These are phyloP conservation scores for Rhodotorula sp. DNA, from an alignment of 1,284 basidiomycete genomes.

Conservation along the genomic window DNA sequence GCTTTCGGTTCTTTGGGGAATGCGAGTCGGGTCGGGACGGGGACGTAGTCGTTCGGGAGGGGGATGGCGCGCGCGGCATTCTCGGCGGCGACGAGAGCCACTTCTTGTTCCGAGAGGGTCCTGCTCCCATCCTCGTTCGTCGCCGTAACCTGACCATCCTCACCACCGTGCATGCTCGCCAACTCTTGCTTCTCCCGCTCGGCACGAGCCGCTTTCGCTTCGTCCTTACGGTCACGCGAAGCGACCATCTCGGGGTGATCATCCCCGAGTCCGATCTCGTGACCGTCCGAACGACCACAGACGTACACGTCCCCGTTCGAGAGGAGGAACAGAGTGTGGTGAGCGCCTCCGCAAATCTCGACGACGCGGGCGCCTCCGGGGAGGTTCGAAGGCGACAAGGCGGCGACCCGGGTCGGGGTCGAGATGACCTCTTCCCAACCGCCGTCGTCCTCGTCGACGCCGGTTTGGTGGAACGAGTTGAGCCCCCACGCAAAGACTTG, in stretches of 20 bases:
- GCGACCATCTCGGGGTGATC: slow-evolving; percentile 58
- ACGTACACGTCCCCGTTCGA: slow-evolving; percentile 77
- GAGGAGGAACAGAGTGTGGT: slow-evolving; percentile 84
- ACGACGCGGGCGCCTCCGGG: slow-evolving; percentile 63
- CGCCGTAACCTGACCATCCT: slow-evolving; percentile 53
- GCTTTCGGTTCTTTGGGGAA: slow-evolving; percentile 61
- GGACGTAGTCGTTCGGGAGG: slow-evolving; percentile 33
- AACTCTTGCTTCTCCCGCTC: slow-evolving; percentile 27
- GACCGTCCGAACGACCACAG: slow-evolving; percentile 72
- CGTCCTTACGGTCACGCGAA: slow-evolving; percentile 47
- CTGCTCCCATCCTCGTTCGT: slow-evolving; percentile 10
- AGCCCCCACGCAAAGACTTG: slow-evolving; percentile 88
- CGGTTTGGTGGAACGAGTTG: slow-evolving; percentile 72
- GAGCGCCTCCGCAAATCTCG: slow-evolving; percentile 65
- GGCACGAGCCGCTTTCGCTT: slow-evolving; percentile 44
- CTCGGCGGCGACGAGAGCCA: slow-evolving; percentile 34
- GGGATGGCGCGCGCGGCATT: slow-evolving; percentile 46
- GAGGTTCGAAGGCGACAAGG: slow-evolving; percentile 66
- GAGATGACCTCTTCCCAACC: slow-evolving; percentile 59
- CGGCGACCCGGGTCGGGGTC: slow-evolving; percentile 65
- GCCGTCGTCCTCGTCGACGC: slow-evolving; percentile 56
- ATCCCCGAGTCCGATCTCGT: slow-evolving; percentile 70
- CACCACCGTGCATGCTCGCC: slow-evolving; percentile 51
- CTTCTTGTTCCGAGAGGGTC: slow-evolving; percentile 14
- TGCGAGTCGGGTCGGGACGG: slow-evolving; percentile 52